phyloP scores from a whole-genome alignment of 495 filamentous ascomycete species.

The Aspergillus olivimuriae region DNA sequence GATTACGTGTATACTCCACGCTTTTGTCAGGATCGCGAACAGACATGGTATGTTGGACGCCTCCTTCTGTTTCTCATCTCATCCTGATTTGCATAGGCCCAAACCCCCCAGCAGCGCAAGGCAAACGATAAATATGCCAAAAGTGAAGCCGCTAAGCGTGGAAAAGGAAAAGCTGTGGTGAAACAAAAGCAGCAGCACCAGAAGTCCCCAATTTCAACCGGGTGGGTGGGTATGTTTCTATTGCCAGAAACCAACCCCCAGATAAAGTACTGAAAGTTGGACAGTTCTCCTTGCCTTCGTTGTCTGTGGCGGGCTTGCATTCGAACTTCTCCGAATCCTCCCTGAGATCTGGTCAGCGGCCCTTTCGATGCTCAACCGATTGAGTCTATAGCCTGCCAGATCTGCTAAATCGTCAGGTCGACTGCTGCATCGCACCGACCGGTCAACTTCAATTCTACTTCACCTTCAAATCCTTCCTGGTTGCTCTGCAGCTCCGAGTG shows the following conservation, averaged over 20 bases:
- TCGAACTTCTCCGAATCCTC: conserved; percentile 79
- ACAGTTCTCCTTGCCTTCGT: conserved; percentile 73
- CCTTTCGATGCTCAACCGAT: conserved; percentile 15
- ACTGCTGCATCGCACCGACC: no score
- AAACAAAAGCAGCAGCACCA: conserved; percentile 62
- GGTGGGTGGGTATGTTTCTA: conserved; percentile 71
- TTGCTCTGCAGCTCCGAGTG: no score
- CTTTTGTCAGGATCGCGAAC: no score
- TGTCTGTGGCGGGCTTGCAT: conserved; percentile 75
- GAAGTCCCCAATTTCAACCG: conserved; percentile 72
- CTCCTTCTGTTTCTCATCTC: not conserved
- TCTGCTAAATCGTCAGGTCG: no score
- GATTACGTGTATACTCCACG: no score
- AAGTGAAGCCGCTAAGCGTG: conserved; percentile 70
- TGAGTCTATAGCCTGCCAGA: conserved; percentile 9
- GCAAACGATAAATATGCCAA: conserved; percentile 82
- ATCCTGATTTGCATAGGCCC: conserved; percentile 53
- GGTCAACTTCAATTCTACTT: no score
- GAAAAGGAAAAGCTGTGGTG: conserved; percentile 64
- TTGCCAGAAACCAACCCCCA: no score
- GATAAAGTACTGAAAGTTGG: not conserved
- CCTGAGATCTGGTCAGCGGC: conserved; percentile 37
- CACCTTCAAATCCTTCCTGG: no score
- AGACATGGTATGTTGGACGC: not conserved
- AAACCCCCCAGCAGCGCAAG: conserved; percentile 89